Percentiles rank a stretch among this genome's conserved stretches.
Evolutionary conservation across 2,329 filamentous ascomycete genomes (phyloP).

Genomic region (Emergomyces orientalis): DNA sequence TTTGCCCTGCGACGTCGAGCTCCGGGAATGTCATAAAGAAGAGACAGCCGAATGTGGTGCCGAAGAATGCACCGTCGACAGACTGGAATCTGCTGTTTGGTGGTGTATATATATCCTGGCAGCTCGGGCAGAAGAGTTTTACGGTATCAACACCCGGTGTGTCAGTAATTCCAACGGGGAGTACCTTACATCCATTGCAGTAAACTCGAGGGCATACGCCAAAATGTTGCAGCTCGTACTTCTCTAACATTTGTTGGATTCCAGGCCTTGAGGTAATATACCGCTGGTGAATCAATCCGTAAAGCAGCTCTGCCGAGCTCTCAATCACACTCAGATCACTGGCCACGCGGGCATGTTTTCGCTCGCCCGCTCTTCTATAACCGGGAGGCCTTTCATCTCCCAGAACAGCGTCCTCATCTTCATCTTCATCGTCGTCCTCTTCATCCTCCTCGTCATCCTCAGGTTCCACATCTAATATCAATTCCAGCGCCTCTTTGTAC

Average conservation of each 20-base stretch:
- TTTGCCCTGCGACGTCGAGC: slow-evolving; percentile 66
- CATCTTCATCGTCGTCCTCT: slow-evolving; percentile 58
- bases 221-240: slow-evolving; percentile 95
- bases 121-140: slow-evolving; percentile 95
- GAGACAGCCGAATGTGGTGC: slow-evolving; percentile 89
- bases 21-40: slow-evolving; percentile 99
- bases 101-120: slow-evolving; percentile 92
- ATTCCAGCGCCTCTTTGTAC: slow-evolving; percentile 98
- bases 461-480: slow-evolving; percentile 97
- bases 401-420: slow-evolving; percentile 60
- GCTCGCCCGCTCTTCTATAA: slow-evolving; percentile 49
- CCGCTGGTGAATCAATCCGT: slow-evolving; percentile 94
- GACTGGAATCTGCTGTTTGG: slow-evolving; percentile 96
- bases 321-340: slow-evolving; percentile 94
- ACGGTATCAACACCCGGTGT: slow-evolving; percentile 95
- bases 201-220: slow-evolving; percentile 89
- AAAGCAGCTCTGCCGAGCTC: slow-evolving; percentile 94
- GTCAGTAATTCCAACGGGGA: slow-evolving; percentile 89
- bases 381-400: slow-evolving; percentile 45
- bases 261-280: slow-evolving; percentile 95
- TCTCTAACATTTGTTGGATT: slow-evolving; percentile 98
- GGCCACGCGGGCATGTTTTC: slow-evolving; percentile 75
- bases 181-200: slow-evolving; percentile 80
- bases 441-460: slow-evolving; percentile 68
- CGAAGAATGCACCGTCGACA: slow-evolving; percentile 96